Conservation (phyloP, 805 yeast genomes). For the Hanseniaspora guilliermondii region DNA sequence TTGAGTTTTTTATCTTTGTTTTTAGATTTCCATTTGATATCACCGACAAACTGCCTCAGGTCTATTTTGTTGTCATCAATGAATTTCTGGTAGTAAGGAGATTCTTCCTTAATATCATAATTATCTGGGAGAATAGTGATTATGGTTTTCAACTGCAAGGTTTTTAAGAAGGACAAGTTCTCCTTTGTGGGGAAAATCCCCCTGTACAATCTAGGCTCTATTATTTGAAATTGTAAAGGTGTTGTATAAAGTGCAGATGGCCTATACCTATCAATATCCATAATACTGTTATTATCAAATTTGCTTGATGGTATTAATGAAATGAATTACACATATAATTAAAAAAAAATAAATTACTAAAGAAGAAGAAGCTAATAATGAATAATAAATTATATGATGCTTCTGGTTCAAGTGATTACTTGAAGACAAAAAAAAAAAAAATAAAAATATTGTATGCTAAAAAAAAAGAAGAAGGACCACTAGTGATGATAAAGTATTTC, state of each 20-base stretch:
- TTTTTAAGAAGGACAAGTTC: slow-evolving; percentile 54
- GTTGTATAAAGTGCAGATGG: slow-evolving; percentile 34
- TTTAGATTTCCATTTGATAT: slow-evolving; percentile 29
- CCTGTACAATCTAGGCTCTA: slow-evolving; percentile 59
- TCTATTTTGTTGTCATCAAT: slow-evolving; percentile 43
- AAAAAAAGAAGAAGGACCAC: too few relatives aligned
- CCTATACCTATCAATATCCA: neutral
- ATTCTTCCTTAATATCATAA: slow-evolving; percentile 41
- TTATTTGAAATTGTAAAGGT: slow-evolving; percentile 64
- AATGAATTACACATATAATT: too few relatives aligned
- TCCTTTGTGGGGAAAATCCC: slow-evolving; percentile 79
- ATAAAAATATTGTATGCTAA: too few relatives aligned
- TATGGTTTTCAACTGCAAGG: slow-evolving; percentile 56
- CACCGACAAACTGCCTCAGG: slow-evolving; percentile 55
- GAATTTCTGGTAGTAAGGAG: slow-evolving; percentile 36
- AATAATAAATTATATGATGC: too few relatives aligned
- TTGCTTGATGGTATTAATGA: neutral
- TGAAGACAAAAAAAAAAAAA: too few relatives aligned
- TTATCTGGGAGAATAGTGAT: slow-evolving; percentile 72
- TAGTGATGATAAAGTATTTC: too few relatives aligned
- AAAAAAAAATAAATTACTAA: too few relatives aligned
- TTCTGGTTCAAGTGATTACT: too few relatives aligned
- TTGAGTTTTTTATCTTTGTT: slow-evolving; percentile 15
- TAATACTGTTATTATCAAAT: neutral
- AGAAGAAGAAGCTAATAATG: too few relatives aligned